A percentile compares a stretch with the other conserved stretches of the same genome.
phyloP scores from a whole-genome alignment of 495 filamentous ascomycete species.

The Pseudotulostoma volvatum region DNA sequence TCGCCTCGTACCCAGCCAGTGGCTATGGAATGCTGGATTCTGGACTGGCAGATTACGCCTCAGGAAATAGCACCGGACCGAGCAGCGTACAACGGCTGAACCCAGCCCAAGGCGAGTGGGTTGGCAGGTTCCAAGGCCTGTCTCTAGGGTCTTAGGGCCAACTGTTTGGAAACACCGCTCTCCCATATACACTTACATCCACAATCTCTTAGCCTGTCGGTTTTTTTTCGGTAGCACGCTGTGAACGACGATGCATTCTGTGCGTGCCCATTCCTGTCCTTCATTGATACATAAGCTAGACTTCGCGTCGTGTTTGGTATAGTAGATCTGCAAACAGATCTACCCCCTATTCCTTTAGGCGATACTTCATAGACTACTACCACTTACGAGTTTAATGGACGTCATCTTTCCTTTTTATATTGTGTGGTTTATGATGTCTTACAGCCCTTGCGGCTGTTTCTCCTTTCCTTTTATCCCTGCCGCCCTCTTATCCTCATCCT shows the following conservation, averaged over 20 bases:
- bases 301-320: constrained; percentile 5
- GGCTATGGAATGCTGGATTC: constrained; percentile 21
- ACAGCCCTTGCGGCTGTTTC: neutral
- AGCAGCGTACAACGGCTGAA: constrained; percentile 20
- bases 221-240: too few species aligned
- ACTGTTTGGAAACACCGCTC: neutral
- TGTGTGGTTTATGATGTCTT: neutral
- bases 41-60: constrained; percentile 19
- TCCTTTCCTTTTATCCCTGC: too few species aligned
- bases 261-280: neutral
- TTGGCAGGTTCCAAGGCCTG: constrained; percentile 31
- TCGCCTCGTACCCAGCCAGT: constrained; percentile 17
- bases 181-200: too few species aligned
- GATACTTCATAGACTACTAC: constrained; percentile 18
- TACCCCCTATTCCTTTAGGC: constrained; percentile 16
- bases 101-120: constrained; percentile 27
- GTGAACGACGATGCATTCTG: too few species aligned
- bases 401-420: neutral
- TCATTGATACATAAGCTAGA: constrained; percentile 1
- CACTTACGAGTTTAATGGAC: constrained; percentile 12
- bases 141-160: constrained; percentile 35
- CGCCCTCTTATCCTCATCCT: too few species aligned
- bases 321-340: constrained; percentile 11
- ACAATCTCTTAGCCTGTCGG: too few species aligned
- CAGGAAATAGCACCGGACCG: constrained; percentile 8